These are phyloP conservation scores for Lagerstroemia speciosa DNA, from an alignment of 345 rosid genomes.

Conservation along the genomic window DNA sequence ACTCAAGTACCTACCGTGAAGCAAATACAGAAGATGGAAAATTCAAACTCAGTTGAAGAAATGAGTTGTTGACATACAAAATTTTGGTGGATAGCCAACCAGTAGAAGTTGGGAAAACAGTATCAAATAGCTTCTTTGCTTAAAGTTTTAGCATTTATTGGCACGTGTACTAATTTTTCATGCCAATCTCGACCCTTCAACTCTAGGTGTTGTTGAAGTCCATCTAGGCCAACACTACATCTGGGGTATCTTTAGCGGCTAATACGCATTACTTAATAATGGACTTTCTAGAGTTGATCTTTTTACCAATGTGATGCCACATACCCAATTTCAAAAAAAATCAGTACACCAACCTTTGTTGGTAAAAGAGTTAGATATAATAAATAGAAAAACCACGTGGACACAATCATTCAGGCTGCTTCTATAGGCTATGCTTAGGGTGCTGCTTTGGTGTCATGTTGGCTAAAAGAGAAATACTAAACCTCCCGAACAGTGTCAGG, in stretches of 20 bases:
- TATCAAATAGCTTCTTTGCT: neutral
- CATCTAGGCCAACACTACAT: neutral
- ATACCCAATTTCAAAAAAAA: neutral
- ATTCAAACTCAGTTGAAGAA: neutral
- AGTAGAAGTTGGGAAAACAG: neutral
- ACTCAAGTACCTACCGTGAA: conserved; percentile 59
- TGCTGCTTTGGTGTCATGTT: neutral
- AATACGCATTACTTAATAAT: neutral
- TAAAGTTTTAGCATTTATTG: too few relatives aligned
- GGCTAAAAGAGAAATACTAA: neutral
- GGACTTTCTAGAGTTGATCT: neutral
- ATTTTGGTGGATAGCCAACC: neutral
- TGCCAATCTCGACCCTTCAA: neutral
- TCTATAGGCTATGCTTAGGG: neutral
- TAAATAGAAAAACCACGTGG: too few relatives aligned
- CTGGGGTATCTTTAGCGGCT: neutral
- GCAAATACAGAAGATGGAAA: neutral
- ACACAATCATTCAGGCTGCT: too few relatives aligned
- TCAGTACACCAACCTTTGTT: neutral
- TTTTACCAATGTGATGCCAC: neutral
- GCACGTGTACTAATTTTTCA: neutral
- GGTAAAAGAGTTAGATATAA: too few relatives aligned
- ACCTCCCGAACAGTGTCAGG: too few relatives aligned
- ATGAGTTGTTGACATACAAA: neutral
- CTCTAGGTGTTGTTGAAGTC: too few relatives aligned